These are phyloP conservation scores for Beauveria sp. DNA, from an alignment of 2,329 filamentous ascomycete species.

Conservation along the genomic window DNA sequence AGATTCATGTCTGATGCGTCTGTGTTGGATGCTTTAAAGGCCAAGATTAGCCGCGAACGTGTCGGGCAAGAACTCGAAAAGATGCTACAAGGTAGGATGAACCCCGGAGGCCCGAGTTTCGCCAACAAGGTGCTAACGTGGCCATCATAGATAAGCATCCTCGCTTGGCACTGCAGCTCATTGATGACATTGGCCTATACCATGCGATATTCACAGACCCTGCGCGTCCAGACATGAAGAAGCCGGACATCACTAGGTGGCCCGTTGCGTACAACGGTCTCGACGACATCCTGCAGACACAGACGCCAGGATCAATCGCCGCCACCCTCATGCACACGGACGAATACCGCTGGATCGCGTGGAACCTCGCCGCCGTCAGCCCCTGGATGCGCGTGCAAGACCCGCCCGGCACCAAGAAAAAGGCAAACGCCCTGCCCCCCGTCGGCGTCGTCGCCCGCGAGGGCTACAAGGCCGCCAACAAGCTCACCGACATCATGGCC, in stretches of 20 bases:
- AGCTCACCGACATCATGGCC: slow-evolving; percentile 59
- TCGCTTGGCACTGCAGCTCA: slow-evolving; percentile 51
- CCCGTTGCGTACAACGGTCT: slow-evolving; percentile 56
- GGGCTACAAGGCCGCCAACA: slow-evolving; percentile 74
- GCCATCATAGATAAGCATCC: slow-evolving; percentile 46
- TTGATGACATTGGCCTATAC: slow-evolving; percentile 62
- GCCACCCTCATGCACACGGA: slow-evolving; percentile 51
- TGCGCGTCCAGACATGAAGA: slow-evolving; percentile 38
- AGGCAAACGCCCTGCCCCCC: slow-evolving; percentile 43
- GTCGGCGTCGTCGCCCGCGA: slow-evolving; percentile 54
- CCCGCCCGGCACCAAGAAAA: slow-evolving; percentile 36
- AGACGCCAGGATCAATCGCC: slow-evolving; percentile 40
- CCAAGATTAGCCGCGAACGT: slow-evolving; percentile 88
- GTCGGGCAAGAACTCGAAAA: slow-evolving; percentile 85
- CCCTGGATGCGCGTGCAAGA: slow-evolving; percentile 57
- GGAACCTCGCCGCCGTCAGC: slow-evolving; percentile 66
- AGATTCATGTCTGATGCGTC: slow-evolving; percentile 66
- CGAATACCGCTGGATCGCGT: slow-evolving; percentile 63
- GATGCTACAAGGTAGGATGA: slow-evolving; percentile 62
- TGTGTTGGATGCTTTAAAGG: slow-evolving; percentile 70
- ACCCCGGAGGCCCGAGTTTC: not conserved
- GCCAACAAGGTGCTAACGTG: not conserved
- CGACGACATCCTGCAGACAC: slow-evolving; percentile 37
- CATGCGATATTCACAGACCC: slow-evolving; percentile 68
- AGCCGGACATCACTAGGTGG: slow-evolving; percentile 56